Evolutionary conservation across 2,329 filamentous ascomycete genomes (phyloP).

Genomic region (Cladosporium sp.): DNA sequence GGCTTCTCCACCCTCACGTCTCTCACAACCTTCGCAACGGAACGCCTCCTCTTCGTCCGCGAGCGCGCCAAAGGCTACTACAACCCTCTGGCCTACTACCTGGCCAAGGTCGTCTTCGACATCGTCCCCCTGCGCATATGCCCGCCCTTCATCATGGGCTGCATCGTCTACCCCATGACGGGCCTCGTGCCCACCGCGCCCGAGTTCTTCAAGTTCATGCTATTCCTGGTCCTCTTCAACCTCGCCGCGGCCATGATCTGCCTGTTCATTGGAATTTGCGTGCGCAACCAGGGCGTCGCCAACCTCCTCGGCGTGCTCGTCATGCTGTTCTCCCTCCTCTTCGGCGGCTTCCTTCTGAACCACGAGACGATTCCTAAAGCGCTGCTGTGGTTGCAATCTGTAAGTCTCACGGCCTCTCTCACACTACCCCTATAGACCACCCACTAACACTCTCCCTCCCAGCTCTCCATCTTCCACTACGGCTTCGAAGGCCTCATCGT

Average conservation of each 20-base stretch:
- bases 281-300: slow-evolving; percentile 84
- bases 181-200: slow-evolving; percentile 75
- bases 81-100: slow-evolving; percentile 86
- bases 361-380: slow-evolving; percentile 84
- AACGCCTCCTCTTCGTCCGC: slow-evolving; percentile 83
- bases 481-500: slow-evolving; percentile 95
- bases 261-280: slow-evolving; percentile 92
- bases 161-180: slow-evolving; percentile 97
- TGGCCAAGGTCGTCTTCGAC: slow-evolving; percentile 96
- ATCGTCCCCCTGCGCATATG: slow-evolving; percentile 91
- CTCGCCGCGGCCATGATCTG: slow-evolving; percentile 89
- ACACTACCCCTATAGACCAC: neutral
- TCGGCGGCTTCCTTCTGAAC: slow-evolving; percentile 90
- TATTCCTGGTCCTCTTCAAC: slow-evolving; percentile 93
- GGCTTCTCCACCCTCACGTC: slow-evolving; percentile 95
- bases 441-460: slow-evolving; percentile 25
- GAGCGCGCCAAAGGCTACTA: slow-evolving; percentile 98
- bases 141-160: slow-evolving; percentile 89
- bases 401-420: slow-evolving; percentile 37
- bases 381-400: slow-evolving; percentile 82
- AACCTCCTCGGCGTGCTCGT: slow-evolving; percentile 91
- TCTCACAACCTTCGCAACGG: slow-evolving; percentile 85
- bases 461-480: slow-evolving; percentile 96
- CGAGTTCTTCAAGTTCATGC: slow-evolving; percentile 86
- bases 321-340: slow-evolving; percentile 95